These are phyloP conservation scores for Phaeophleospora eucalypticola DNA, from an alignment of 2,329 filamentous ascomycete species.

Conservation along the genomic window DNA sequence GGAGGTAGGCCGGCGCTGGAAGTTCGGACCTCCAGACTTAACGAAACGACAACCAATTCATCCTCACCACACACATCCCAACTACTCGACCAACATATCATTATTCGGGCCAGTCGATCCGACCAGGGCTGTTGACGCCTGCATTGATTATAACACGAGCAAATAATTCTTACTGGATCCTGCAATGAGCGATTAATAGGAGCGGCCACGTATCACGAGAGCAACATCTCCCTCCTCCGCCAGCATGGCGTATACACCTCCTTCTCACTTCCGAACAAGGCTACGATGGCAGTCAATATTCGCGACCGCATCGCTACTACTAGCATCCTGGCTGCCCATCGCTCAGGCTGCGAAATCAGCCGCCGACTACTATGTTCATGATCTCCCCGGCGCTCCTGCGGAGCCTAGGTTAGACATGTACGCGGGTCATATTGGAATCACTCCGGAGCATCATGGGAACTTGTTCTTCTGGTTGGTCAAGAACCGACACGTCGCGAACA, in stretches of 20 bases:
- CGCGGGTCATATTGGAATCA: constrained; percentile 92
- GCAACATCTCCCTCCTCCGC: constrained; percentile 4
- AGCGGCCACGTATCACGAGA: constrained; percentile 16
- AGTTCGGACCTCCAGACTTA: background rate
- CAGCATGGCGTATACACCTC: constrained; percentile 16
- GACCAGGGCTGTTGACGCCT: no score
- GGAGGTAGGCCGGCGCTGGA: background rate
- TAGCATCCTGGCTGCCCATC: constrained; percentile 18
- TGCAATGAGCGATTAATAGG: constrained; percentile 13
- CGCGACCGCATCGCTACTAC: constrained; percentile 12
- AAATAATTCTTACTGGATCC: no score
- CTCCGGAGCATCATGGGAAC: constrained; percentile 79
- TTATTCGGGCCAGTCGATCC: no score
- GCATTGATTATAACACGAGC: background rate
- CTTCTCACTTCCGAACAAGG: constrained; percentile 6
- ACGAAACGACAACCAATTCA: no score
- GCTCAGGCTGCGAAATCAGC: constrained; percentile 55
- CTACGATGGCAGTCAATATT: constrained; percentile 15
- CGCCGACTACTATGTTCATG: constrained; percentile 84
- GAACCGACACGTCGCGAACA: constrained; percentile 90
- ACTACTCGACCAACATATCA: no score
- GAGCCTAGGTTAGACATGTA: constrained; percentile 89
- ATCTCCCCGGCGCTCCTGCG: constrained; percentile 74
- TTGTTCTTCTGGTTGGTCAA: constrained; percentile 98
- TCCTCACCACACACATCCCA: no score